phyloP scores from a whole-genome alignment of 1,284 basidiomycete species.

The Phellinidium pouzarii region DNA sequence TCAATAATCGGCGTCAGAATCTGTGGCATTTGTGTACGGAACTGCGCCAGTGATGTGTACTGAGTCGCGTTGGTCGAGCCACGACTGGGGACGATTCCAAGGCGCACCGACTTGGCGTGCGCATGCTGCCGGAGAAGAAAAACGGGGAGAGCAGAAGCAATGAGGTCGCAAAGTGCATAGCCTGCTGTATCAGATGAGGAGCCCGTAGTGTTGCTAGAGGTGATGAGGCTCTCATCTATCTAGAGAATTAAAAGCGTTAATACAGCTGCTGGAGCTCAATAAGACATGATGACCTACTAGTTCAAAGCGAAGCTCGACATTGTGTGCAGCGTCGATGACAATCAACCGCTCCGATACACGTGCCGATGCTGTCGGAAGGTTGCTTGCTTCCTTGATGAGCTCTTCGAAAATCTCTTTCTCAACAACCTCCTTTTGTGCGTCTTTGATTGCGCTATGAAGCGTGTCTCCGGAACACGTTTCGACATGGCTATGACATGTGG shows the following conservation, averaged over 20 bases:
- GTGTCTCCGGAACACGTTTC: constrained; percentile 29
- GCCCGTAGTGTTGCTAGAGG: constrained; percentile 7
- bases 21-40: constrained; percentile 21
- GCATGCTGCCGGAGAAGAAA: constrained; percentile 61
- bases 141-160: constrained; percentile 54
- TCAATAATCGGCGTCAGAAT: constrained; percentile 64
- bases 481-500: constrained; percentile 34
- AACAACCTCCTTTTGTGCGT: constrained; percentile 62
- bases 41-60: constrained; percentile 23
- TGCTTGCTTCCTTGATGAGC: constrained; percentile 65
- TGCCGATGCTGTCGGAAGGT: constrained; percentile 62
- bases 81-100: constrained; percentile 22
- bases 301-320: constrained; percentile 62
- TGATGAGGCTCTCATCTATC: constrained; percentile 28
- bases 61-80: constrained; percentile 25
- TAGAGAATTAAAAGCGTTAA: constrained; percentile 18
- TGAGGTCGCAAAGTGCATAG: constrained; percentile 57
- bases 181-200: constrained; percentile 20
- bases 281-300: constrained; percentile 37
- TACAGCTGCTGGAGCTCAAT: not conserved
- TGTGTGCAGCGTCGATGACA: constrained; percentile 63
- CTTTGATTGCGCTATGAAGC: constrained; percentile 45
- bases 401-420: constrained; percentile 73
- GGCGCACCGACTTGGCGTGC: constrained; percentile 42
- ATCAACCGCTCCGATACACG: constrained; percentile 70